Evolutionary conservation across 2,329 filamentous ascomycete genomes (phyloP).

Genomic region (Fusarium scirpi): DNA sequence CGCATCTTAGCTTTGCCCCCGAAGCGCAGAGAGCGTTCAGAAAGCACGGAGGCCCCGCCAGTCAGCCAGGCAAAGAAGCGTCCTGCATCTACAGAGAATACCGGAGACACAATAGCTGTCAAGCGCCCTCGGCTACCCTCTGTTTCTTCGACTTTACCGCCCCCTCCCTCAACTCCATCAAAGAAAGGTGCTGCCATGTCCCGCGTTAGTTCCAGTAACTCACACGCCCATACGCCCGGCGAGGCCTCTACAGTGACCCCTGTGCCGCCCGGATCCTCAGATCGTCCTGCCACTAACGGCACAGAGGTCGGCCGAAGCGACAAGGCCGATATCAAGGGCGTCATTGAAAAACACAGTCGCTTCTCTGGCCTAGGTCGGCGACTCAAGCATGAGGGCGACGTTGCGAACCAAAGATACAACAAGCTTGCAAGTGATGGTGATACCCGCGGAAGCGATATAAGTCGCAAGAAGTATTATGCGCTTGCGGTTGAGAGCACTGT

Average conservation of each 20-base stretch:
- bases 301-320: slow-evolving; percentile 45
- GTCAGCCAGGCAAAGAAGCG: slow-evolving; percentile 61
- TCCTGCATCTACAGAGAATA: slow-evolving; percentile 55
- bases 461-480: slow-evolving; percentile 57
- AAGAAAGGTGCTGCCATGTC: slow-evolving; percentile 65
- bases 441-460: slow-evolving; percentile 47
- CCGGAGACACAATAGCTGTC: slow-evolving; percentile 52
- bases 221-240: slow-evolving; percentile 64
- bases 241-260: slow-evolving; percentile 54
- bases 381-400: slow-evolving; percentile 67
- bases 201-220: slow-evolving; percentile 66
- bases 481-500: slow-evolving; percentile 63
- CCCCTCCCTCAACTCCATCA: slow-evolving; percentile 65
- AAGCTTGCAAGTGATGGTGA: slow-evolving; percentile 42
- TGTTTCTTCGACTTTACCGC: slow-evolving; percentile 48
- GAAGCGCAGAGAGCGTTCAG: slow-evolving; percentile 50
- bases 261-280: slow-evolving; percentile 43
- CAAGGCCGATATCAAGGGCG: slow-evolving; percentile 45
- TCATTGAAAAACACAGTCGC: slow-evolving; percentile 53
- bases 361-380: slow-evolving; percentile 60
- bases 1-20: slow-evolving; percentile 60
- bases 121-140: slow-evolving; percentile 61
- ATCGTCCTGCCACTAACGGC: slow-evolving; percentile 50
- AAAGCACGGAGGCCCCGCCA: slow-evolving; percentile 56
- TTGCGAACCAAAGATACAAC: slow-evolving; percentile 52